phyloP scores from a whole-genome alignment of 2,329 filamentous ascomycete genomes.

The Thielaviopsis ethacetica region DNA sequence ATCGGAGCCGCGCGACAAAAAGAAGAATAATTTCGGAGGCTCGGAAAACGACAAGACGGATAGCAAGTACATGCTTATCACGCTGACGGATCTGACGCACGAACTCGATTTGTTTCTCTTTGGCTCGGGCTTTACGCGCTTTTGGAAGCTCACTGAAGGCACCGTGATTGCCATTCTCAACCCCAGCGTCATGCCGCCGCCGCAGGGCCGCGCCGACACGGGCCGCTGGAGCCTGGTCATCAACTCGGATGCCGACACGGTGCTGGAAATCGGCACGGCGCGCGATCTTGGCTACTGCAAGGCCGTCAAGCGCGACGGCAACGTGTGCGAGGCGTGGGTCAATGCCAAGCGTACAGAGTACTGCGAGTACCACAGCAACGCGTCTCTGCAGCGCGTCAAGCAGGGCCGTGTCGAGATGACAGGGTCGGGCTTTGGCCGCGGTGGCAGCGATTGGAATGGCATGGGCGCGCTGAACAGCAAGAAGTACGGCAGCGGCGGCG shows the following conservation, averaged over 20 bases:
- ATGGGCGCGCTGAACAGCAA: constrained; percentile 16
- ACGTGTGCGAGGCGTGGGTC: constrained; percentile 67
- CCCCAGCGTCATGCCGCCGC: constrained; percentile 77
- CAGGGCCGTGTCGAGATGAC: constrained; percentile 64
- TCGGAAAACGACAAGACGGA: constrained; percentile 15
- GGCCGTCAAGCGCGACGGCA: constrained; percentile 67
- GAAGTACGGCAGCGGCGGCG: constrained; percentile 30
- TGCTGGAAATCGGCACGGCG: constrained; percentile 74
- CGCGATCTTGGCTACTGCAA: constrained; percentile 84
- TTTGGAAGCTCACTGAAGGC: constrained; percentile 87
- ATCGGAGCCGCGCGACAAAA: constrained; percentile 55
- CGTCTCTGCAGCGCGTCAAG: constrained; percentile 49
- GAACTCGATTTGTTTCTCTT: constrained; percentile 89
- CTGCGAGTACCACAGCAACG: constrained; percentile 84
- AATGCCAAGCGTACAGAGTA: constrained; percentile 76
- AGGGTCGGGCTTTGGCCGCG: constrained; percentile 35
- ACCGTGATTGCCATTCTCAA: constrained; percentile 87
- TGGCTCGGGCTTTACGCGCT: constrained; percentile 73
- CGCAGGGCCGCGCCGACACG: constrained; percentile 55
- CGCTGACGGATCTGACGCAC: constrained; percentile 74
- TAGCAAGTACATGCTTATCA: constrained; percentile 87
- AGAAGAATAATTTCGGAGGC: constrained; percentile 24
- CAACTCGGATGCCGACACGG: constrained; percentile 69
- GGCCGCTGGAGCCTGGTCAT: constrained; percentile 76
- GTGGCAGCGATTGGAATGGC: constrained; percentile 18